Base-by-base conservation (phyloP, 2,329 filamentous ascomycete species). In the Scedosporium dehoogii region DNA sequence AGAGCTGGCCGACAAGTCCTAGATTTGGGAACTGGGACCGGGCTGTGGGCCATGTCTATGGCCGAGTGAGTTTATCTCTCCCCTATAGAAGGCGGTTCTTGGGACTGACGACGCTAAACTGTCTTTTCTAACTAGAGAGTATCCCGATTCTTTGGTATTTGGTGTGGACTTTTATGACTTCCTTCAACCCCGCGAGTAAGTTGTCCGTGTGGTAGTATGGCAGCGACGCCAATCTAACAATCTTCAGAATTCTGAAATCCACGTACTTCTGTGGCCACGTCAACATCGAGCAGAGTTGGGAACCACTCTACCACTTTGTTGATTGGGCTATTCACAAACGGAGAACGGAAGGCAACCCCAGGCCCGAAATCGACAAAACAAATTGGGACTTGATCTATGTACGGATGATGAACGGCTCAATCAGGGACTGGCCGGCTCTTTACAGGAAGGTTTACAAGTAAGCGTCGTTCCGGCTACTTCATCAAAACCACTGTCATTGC, bases 21-120 rank as follows among this genome's bases (percentile, higher is more conserved):
- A 51, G 86, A 89, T 69, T 71, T 96, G 61, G 93, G 92, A 51
- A 92, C 89, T 66, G 93, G 92, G 21, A 96, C 91, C 1, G 92
- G 91, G 46, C 93, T 96, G 65, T 97, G 93, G 93, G 85, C 89
- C 48, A 90, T 96, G 68, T 89, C 93, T 67, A 88, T 96, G 75
- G 89, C 89, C 65, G 86, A 89, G 83, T 91, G 78, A 76, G 85
- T 53, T 25, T 14, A 33, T 33, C 7, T 33, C 29, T 33, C 29
- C 9, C 29, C 29, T 33, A 3, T 33, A 33, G 29, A 33, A 33
- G 29, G 6, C 29, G 6, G 29, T 33, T 9, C 29, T 33, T 33
- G 29, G 9, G 29, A 6, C 29, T 33, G 29, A 33, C 29, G 29
- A 33, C 29, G 42, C 42, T 46, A 46, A 18, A 46, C 16, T 18